Percentiles rank a stretch among this genome's conserved stretches.
phyloP scores from a whole-genome alignment of 1,139 yeast genomes.

The Eremothecium coryli region DNA sequence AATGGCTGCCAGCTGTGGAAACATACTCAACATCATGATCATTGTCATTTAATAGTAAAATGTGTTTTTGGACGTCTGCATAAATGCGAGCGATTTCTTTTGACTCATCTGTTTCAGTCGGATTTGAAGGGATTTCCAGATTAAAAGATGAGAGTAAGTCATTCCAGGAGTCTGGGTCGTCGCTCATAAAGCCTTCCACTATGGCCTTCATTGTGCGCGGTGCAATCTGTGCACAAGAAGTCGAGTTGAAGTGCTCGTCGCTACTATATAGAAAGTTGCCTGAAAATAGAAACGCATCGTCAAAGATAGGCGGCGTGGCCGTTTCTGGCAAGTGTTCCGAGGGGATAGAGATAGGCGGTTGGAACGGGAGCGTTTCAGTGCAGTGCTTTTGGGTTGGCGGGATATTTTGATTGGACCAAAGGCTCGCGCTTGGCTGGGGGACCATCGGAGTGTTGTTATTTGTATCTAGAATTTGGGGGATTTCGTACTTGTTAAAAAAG shows the following conservation, averaged over 20 bases:
- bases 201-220: conserved; percentile 32
- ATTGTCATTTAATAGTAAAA: conserved; percentile 8
- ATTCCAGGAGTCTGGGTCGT: conserved; percentile 5
- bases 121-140: neutral
- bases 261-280: conserved; percentile 9
- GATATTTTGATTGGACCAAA: neutral
- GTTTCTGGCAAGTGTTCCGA: neutral
- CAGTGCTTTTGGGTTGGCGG: conserved; percentile 2
- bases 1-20: conserved; percentile 11
- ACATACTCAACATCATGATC: conserved; percentile 9
- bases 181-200: conserved; percentile 14
- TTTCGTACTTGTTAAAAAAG: conserved; percentile 12
- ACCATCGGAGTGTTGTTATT: neutral
- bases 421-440: conserved; percentile 1
- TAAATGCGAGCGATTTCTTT: conserved; percentile 9
- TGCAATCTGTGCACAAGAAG: conserved; percentile 33
- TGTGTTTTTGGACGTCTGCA: conserved; percentile 11
- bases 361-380: neutral
- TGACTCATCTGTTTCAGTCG: conserved; percentile 1
- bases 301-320: conserved; percentile 4
- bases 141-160: conserved; percentile 2
- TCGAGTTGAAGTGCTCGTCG: conserved; percentile 8
- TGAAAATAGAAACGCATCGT: conserved; percentile 10
- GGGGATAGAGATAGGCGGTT: neutral
- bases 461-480: neutral